A percentile compares a stretch with the other conserved stretches of the same genome.
Evolutionary conservation across 2,329 filamentous ascomycete species (phyloP).

Genomic region (Aureobasidium leucospermi): DNA sequence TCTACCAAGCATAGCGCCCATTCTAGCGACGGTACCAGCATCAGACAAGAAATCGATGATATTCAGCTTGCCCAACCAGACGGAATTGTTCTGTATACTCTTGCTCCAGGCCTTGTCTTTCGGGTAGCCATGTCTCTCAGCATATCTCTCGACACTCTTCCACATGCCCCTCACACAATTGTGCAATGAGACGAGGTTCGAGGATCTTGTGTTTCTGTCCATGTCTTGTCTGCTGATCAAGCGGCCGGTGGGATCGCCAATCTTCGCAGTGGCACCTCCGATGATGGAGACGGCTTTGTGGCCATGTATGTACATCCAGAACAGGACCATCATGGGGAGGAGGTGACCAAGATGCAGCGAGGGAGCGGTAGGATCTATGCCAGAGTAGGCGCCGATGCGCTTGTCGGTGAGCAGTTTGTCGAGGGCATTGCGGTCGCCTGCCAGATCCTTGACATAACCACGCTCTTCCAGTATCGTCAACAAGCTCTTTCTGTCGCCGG

Average conservation of each 20-base stretch:
- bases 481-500: background rate
- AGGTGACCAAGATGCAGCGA: constrained; percentile 77
- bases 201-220: constrained; percentile 45
- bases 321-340: constrained; percentile 72
- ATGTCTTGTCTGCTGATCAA: constrained; percentile 53
- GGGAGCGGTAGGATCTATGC: constrained; percentile 72
- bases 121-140: constrained; percentile 56
- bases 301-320: constrained; percentile 76
- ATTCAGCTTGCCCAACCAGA: constrained; percentile 68
- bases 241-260: constrained; percentile 72
- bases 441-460: constrained; percentile 66
- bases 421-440: constrained; percentile 51
- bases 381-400: constrained; percentile 68
- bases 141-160: constrained; percentile 62
- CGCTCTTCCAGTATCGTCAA: constrained; percentile 55
- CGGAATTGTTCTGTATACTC: constrained; percentile 59
- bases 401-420: constrained; percentile 57
- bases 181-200: constrained; percentile 62
- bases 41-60: constrained; percentile 69
- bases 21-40: constrained; percentile 64
- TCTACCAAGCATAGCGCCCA: constrained; percentile 80
- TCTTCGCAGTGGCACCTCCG: constrained; percentile 67
- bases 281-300: constrained; percentile 60
- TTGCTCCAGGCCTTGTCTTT: constrained; percentile 59
- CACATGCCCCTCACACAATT: constrained; percentile 67